Evolutionary conservation across 2,329 filamentous ascomycete genomes (phyloP).

Genomic region (Colletotrichum sp.): DNA sequence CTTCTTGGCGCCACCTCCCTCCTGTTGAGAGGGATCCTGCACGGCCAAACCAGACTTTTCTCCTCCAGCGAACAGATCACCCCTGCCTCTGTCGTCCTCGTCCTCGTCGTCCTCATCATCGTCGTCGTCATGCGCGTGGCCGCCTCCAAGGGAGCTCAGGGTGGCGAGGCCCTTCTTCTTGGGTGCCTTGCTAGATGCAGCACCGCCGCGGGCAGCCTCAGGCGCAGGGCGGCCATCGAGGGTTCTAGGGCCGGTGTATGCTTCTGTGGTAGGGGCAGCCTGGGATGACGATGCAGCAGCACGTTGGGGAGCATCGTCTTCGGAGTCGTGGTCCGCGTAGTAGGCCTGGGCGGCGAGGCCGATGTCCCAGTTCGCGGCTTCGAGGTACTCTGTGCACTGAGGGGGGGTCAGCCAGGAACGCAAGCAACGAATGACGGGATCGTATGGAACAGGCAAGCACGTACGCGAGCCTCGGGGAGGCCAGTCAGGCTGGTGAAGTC

Average conservation of each 20-base stretch:
- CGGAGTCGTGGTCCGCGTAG: slow-evolving; percentile 63
- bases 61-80: slow-evolving; percentile 81
- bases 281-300: slow-evolving; percentile 27
- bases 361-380: slow-evolving; percentile 70
- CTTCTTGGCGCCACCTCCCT: slow-evolving; percentile 50
- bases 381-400: slow-evolving; percentile 72
- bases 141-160: slow-evolving; percentile 55
- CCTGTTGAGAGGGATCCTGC: slow-evolving; percentile 59
- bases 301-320: slow-evolving; percentile 42
- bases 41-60: slow-evolving; percentile 80
- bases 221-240: slow-evolving; percentile 67
- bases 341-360: slow-evolving; percentile 65
- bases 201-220: slow-evolving; percentile 26
- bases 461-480: slow-evolving; percentile 16
- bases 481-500: slow-evolving; percentile 19
- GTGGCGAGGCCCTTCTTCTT: slow-evolving; percentile 68
- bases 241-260: slow-evolving; percentile 66
- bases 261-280: slow-evolving; percentile 32
- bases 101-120: slow-evolving; percentile 60
- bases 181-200: slow-evolving; percentile 41
- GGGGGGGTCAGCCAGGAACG: not conserved
- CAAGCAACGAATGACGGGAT: not conserved
- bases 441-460: not conserved
- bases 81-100: slow-evolving; percentile 61
- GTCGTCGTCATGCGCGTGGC: slow-evolving; percentile 64